Evolutionary conservation across 139 green algal species (phyloP), one percentile per base, ranked within the genome.

Genomic region (Asterochloris sp.): DNA sequence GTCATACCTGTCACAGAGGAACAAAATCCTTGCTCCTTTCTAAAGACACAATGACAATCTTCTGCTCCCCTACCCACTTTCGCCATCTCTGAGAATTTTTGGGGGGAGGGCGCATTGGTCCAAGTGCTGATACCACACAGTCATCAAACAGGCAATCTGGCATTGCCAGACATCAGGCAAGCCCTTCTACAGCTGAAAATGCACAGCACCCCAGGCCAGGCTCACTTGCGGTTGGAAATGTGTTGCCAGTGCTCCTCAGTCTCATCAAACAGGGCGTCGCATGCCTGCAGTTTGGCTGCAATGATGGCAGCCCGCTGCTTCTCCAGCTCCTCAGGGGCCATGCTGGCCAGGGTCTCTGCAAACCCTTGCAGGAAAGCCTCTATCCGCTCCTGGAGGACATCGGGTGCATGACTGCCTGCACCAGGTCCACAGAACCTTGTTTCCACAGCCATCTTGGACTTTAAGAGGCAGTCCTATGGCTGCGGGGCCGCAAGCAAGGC

Each of bases 351-450:
- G 16, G 54, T 84, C n/a, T 74, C 47, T 0, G 63, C 77, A 78
- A 94, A 96, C 62, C 62, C 74, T 1, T 28, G 60, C 63, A 99
- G 82, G 82, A 99, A 99, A 0, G 82, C 84, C 23, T 98, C 95
- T 13, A 98, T 86, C 60, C 96, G 86, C 21, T 71, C 78, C 60
- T 97, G 90, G 75, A 98, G 62, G 74, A 91, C 81, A 0, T 62
- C 61, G 11, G 92, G 88, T 0, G 62, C 82, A 15, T 94, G 87
- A 38, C 73, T 83, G 12, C 86, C 85, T 88, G 78, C 60, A 74
- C 9, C 66, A 71, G 19, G 19, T 71, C 19, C 66, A 71, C 8
- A 71, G 4, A 26, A 12, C 19, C 66, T 26, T 26, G 66, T 10
- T 24, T 24, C 4, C 2, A 71, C 66, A 71, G 66, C 66, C 4